Base-by-base conservation (phyloP, 257 asterid genomes). In the Primulina huaijiensis region DNA sequence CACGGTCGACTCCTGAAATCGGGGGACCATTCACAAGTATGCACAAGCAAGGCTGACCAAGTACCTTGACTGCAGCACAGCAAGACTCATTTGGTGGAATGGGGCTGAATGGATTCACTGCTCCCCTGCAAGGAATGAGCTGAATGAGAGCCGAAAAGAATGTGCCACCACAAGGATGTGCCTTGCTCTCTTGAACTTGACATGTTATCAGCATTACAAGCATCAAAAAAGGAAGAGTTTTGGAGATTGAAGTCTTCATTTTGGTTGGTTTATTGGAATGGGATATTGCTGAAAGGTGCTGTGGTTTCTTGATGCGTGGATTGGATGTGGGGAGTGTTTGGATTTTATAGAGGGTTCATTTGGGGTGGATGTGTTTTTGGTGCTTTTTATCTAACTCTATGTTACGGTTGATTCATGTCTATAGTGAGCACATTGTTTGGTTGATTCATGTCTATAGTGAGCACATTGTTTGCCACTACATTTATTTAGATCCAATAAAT, bases 21-120 rank as follows among this genome's bases (percentile, higher is more conserved):
- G 99, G 96, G 61, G 99, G 99, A n/a, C 99, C 99, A 60, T 83
- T 93, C 38, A 90, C 78, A 16, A 93, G 94, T 34, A 89, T 82
- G 52, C 99, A 93, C 5, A 90, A 78, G 34, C 97, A 93, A 25
- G 99, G 90, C 85, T 93, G 99, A 8, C 99, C 99, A 2, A 93
- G 82, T n/a, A 92, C 94, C 79, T 83, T 89, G 73, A 93, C 60
- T 6, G 97, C 81, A 23, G 88, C 89, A 37, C 99, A 93, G 75
- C 99, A 93, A 53, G 92, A 84, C 62, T 90, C 95, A 5, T 69
- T 79, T 17, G 99, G 97, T 14, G 88, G 92, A 50, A 79, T 62
- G 40, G 89, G 86, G 77, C 87, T 84, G 43, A 87, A 87, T 0
- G 96, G 96, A 25, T 88, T 83, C 29, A 89, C 97, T 8, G 99